Evolutionary conservation across 2,329 filamentous ascomycete genomes (phyloP).

Genomic region (Fusarium guadeloupense): DNA sequence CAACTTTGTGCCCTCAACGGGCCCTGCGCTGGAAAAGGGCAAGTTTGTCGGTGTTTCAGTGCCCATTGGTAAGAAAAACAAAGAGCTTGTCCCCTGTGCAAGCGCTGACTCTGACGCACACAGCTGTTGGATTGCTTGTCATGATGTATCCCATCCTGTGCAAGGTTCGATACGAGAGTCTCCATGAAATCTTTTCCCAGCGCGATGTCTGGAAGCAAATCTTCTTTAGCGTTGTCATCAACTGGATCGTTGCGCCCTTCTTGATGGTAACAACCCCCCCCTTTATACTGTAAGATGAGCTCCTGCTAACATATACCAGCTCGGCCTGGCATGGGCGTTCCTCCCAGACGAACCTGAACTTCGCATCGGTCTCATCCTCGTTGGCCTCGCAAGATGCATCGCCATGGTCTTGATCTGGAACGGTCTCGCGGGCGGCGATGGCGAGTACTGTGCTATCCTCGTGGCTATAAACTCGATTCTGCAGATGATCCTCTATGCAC

Average conservation of each 20-base stretch:
- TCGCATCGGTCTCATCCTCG: conserved; percentile 77
- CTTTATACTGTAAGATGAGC: neutral
- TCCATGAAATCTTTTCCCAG: conserved; percentile 72
- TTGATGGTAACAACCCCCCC: conserved; percentile 70
- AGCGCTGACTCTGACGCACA: neutral
- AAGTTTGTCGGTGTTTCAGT: conserved; percentile 75
- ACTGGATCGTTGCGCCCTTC: conserved; percentile 85
- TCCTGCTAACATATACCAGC: conserved; percentile 51
- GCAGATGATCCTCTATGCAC: conserved; percentile 78
- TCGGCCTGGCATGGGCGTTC: conserved; percentile 74
- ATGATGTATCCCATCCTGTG: conserved; percentile 97
- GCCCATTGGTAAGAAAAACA: conserved; percentile 65
- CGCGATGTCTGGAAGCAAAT: conserved; percentile 79
- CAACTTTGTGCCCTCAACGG: conserved; percentile 74
- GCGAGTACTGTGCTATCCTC: conserved; percentile 83
- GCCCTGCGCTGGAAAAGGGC: conserved; percentile 71
- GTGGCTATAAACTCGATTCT: conserved; percentile 79
- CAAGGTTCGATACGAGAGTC: conserved; percentile 81
- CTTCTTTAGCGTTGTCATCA: conserved; percentile 77
- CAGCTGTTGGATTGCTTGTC: conserved; percentile 80
- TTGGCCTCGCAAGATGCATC: conserved; percentile 79
- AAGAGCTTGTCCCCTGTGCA: rapidly evolving
- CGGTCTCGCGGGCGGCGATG: conserved; percentile 73
- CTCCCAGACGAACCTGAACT: conserved; percentile 67
- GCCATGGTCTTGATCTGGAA: conserved; percentile 73